A percentile compares a stretch with the other conserved stretches of the same genome.
Evolutionary conservation across 2,329 filamentous ascomycete genomes (phyloP).

Genomic region (Coniella vitis): DNA sequence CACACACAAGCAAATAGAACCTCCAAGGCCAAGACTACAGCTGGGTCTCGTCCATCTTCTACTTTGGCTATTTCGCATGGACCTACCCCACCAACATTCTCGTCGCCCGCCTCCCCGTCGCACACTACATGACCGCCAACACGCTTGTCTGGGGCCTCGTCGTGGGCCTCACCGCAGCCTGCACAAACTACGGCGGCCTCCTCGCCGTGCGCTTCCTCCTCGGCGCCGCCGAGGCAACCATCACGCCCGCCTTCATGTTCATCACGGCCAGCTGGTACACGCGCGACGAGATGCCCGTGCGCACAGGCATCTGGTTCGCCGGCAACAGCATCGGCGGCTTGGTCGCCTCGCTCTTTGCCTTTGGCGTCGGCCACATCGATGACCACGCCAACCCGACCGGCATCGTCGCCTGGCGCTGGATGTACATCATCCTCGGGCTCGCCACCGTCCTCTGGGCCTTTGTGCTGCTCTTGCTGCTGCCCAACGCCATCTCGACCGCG

Average conservation of each 20-base stretch:
- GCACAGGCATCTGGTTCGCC: constrained; percentile 51
- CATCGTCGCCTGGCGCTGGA: constrained; percentile 47
- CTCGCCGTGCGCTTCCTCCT: constrained; percentile 46
- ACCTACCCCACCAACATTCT: constrained; percentile 36
- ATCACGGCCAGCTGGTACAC: constrained; percentile 51
- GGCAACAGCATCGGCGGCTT: constrained; percentile 44
- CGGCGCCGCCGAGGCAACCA: constrained; percentile 47
- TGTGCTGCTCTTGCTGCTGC: constrained; percentile 40
- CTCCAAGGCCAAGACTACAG: constrained; percentile 38
- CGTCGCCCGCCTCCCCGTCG: constrained; percentile 39
- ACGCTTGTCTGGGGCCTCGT: constrained; percentile 44
- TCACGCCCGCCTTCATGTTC: constrained; percentile 49
- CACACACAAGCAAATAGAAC: constrained; percentile 15
- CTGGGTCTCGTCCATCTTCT: constrained; percentile 40
- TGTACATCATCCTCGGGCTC: constrained; percentile 49
- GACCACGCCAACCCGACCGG: too few species aligned
- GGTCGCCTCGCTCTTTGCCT: constrained; percentile 44
- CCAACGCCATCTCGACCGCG: constrained; percentile 47
- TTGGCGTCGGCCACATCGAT: constrained; percentile 46
- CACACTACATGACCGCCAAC: constrained; percentile 39
- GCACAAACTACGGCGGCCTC: constrained; percentile 41
- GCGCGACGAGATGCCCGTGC: constrained; percentile 46
- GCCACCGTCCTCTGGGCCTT: constrained; percentile 46
- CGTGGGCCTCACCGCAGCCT: constrained; percentile 38
- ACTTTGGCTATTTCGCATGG: constrained; percentile 34